Evolutionary conservation across 306 rosid species (phyloP).

Genomic region (Quercus robur): DNA sequence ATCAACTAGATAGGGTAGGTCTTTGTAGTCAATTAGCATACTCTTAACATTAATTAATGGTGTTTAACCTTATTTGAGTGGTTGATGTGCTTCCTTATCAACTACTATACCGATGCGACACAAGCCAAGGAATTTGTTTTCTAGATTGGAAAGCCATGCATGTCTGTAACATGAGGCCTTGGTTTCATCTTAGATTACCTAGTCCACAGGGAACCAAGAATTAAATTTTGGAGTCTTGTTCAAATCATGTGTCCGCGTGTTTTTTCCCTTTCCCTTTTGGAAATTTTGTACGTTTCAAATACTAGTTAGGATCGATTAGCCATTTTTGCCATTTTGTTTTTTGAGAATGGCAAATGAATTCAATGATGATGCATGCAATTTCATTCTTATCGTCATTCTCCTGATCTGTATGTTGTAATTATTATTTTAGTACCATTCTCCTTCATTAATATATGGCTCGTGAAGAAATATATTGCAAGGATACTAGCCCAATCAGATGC

Average conservation of each 20-base stretch:
- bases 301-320: too few relatives aligned
- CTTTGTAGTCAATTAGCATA: neutral
- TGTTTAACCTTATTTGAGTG: conserved; percentile 23
- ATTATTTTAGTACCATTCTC: too few relatives aligned
- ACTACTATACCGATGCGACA: conserved; percentile 6
- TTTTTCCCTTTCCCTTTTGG: neutral
- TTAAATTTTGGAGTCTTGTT: conserved; percentile 33
- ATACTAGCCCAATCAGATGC: too few relatives aligned
- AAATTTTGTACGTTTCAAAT: neutral
- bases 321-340: too few relatives aligned
- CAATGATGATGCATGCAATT: too few relatives aligned
- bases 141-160: conserved; percentile 25
- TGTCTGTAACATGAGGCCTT: conserved; percentile 1
- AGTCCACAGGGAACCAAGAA: conserved; percentile 13
- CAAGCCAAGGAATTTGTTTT: conserved; percentile 7
- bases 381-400: too few relatives aligned
- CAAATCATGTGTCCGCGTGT: neutral
- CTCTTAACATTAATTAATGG: conserved; percentile 27
- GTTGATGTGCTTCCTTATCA: conserved; percentile 42
- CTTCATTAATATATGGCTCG: too few relatives aligned
- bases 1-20: neutral
- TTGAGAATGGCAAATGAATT: too few relatives aligned
- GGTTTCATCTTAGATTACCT: conserved; percentile 34
- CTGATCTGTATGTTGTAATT: too few relatives aligned
- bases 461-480: too few relatives aligned